Base-by-base conservation (phyloP, 331 rosid genomes). In the Erythrophleum ivorense region DNA sequence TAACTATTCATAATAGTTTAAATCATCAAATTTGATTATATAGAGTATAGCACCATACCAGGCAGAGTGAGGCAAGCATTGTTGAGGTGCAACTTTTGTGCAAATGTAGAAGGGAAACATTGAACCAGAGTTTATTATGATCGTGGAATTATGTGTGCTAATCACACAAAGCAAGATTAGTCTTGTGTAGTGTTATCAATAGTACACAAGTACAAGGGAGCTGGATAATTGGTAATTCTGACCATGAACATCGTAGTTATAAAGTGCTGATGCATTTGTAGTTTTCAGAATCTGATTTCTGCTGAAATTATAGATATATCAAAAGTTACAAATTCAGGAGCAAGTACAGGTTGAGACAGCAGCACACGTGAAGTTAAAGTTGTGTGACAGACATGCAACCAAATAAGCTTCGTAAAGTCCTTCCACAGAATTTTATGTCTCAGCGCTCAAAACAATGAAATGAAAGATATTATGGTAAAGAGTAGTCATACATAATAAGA, bases 381-480 rank as follows among this genome's bases (percentile, higher is more conserved):
- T 50, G 29, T 14, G 45, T 58, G 43, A 53, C 68, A 53, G 24
- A 48, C 29, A 10, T 43, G 21, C 43, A 13, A 16, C 36, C 57
- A 46, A 19, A 46, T 12, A 19, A 57, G 41, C 40, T 38, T 75
- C 34, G 36, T 41, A 41, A 48, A 77, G 81, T 57, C n/a, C 29
- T 81, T 33, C 9, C 33, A 68, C 19, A 40, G 52, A 81, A 57
- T 10, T 81, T 59, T 16, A 15, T 16, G 31, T 62, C 60, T 78
- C 73, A 21, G 24, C 33, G 55, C 67, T 55, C 76, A 69, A 45
- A 64, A 8, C 13, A 48, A 75, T 53, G 43, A 55, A 55, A 48
- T 73, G 60, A 11, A 31, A 48, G 60, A 52, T 34, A 78, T 58
- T 31, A 58, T 38, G 88, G 58, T 40, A 59, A 34, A 72, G 41